Evolutionary conservation across 441 rosid species (phyloP), one percentile per base, ranked within the genome.

Genomic region (Eutrema salsugineum): DNA sequence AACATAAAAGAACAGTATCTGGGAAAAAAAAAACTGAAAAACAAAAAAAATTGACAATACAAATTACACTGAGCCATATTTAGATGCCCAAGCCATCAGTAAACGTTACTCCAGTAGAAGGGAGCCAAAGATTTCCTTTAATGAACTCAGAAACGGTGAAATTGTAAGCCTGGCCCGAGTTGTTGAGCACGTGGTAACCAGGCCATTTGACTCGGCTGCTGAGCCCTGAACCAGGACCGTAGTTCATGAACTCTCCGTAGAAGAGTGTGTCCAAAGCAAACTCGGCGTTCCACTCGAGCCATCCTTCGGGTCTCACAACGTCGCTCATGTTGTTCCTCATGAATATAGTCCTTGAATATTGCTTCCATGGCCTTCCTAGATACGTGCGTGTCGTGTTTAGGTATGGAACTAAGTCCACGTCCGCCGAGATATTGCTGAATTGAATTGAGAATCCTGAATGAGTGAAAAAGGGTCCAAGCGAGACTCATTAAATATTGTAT

Each of bases 321-420:
- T 76, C 30, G 60, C 85, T 79, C 49, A 94, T 62, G 65, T 85
- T 84, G 1, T 92, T 83, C 47, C 88, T 86, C 86, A 94, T 83
- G 60, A 92, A 48, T 4, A 94, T 49, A 16, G 97, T 82, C 73
- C 98, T 89, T 2, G 99, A 94, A 55, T 72, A 89, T 2, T 65
- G 68, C 78, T 94, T 94, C 99, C 99, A 94, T 2, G 99, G 99
- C 65, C 99, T 74, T 1, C 99, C 99, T 1, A 94, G 83, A 75
- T 78, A 94, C 8, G 97, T 87, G 15, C 22, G 43, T 10, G 95
- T 84, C 5, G 89, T 55, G 81, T 88, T 91, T 30, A 72, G 74
- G 33, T 61, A 72, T 1, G 90, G 89, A 8, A 78, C 51, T 30
- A 90, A 83, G 33, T 92, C 98, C 5, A 76, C 71, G 56, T 89